Evolutionary conservation across 768 basidiomycete species (phyloP).

Genomic region (Mycena rebaudengoi): DNA sequence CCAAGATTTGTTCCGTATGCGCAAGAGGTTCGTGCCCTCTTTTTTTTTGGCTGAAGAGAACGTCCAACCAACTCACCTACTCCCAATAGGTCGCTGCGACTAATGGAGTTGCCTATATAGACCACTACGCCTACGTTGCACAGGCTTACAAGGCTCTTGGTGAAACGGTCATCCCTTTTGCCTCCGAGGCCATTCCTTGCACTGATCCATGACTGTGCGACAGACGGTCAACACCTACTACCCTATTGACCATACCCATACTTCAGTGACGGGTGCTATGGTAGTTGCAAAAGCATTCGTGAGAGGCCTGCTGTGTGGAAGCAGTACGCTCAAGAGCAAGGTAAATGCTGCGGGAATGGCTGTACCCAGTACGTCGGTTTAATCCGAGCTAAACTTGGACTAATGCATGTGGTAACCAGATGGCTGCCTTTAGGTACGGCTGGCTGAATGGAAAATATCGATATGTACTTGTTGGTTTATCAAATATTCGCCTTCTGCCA

Average conservation of each 20-base stretch:
- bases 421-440: constrained; percentile 31
- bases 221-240: constrained; percentile 42
- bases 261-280: constrained; percentile 51
- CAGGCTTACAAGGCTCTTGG: constrained; percentile 52
- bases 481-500: too few species aligned
- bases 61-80: background rate
- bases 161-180: constrained; percentile 28
- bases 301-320: constrained; percentile 51
- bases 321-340: constrained; percentile 40
- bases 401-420: constrained; percentile 15
- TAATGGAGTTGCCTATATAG: constrained; percentile 50
- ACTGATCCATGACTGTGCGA: constrained; percentile 22
- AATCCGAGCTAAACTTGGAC: background rate
- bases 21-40: constrained; percentile 9
- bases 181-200: background rate
- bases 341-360: constrained; percentile 47
- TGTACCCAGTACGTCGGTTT: constrained; percentile 43
- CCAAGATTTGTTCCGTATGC: constrained; percentile 57
- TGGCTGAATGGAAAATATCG: too few species aligned
- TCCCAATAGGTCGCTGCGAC: constrained; percentile 39
- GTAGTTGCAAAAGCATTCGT: constrained; percentile 59
- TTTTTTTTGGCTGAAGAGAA: background rate
- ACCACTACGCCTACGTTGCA: constrained; percentile 57
- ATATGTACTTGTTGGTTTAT: too few species aligned
- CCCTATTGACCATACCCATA: constrained; percentile 59